Percentiles rank a stretch among this genome's conserved stretches.
Conservation (phyloP, 306 rosid species). For the Ochetophila trinervis region DNA sequence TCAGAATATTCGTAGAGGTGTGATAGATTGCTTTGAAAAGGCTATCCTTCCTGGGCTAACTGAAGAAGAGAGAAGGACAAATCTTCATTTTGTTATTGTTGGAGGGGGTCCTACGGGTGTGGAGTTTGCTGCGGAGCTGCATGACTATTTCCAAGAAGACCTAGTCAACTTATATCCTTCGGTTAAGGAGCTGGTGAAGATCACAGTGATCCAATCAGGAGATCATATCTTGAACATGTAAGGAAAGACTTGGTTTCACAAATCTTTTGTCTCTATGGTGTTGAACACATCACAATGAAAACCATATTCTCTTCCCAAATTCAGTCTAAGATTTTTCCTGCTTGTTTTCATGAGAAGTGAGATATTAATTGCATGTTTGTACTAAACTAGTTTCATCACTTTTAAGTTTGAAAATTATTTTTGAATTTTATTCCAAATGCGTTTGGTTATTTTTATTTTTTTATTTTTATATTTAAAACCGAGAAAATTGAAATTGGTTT, state of each 20-base stretch:
- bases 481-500: too few relatives aligned
- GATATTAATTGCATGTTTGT: too few relatives aligned
- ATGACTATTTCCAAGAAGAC: conserved; percentile 80
- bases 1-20: conserved; percentile 69
- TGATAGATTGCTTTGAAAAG: conserved; percentile 92
- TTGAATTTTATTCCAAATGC: too few relatives aligned
- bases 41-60: conserved; percentile 74
- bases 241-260: conserved; percentile 19
- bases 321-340: too few relatives aligned
- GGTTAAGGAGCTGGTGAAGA: conserved; percentile 71
- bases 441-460: too few relatives aligned
- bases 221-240: conserved; percentile 97
- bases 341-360: too few relatives aligned
- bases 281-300: too few relatives aligned
- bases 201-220: conserved; percentile 87
- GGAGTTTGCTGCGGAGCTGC: conserved; percentile 97
- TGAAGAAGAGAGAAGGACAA: conserved; percentile 66
- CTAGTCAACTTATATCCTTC: conserved; percentile 64
- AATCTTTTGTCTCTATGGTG: background rate
- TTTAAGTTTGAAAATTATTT: too few relatives aligned
- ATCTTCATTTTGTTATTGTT: conserved; percentile 94
- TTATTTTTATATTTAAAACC: too few relatives aligned
- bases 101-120: conserved; percentile 99
- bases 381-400: too few relatives aligned
- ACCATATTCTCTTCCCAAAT: too few relatives aligned